Conservation (phyloP, 805 yeast species). For the Candida xyloterini region DNA sequence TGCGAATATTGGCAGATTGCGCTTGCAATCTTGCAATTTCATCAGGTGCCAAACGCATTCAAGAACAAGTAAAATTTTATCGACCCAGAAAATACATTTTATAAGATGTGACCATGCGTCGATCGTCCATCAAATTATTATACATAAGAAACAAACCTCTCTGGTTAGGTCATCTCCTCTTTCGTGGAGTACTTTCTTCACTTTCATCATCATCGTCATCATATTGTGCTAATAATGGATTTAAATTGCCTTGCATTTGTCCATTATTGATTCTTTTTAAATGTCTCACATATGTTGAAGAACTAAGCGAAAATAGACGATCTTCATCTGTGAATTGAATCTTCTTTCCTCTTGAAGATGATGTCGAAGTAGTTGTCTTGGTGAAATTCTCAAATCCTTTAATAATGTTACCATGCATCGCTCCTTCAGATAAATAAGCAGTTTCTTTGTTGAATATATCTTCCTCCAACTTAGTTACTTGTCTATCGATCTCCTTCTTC, state of each 20-base stretch:
- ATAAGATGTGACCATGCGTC: constrained; percentile 4
- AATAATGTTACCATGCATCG: constrained; percentile 72
- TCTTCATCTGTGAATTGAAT: constrained; percentile 66
- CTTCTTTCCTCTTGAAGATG: constrained; percentile 42
- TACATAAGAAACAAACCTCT: too few relatives aligned
- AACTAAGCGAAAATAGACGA: constrained; percentile 74
- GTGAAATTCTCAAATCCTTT: constrained; percentile 85
- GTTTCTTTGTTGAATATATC: constrained; percentile 75
- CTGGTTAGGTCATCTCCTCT: constrained; percentile 5
- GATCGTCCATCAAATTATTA: constrained; percentile 3
- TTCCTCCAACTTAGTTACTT: constrained; percentile 66
- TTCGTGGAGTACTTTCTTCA: constrained; percentile 21
- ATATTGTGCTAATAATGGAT: constrained; percentile 13
- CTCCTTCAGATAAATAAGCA: constrained; percentile 68
- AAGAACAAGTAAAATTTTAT: constrained; percentile 6
- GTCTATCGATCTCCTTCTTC: constrained; percentile 63
- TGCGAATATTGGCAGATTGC: constrained; percentile 69
- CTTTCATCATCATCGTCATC: constrained; percentile 24
- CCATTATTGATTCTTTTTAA: constrained; percentile 45
- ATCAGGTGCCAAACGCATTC: constrained; percentile 58
- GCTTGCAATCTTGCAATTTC: constrained; percentile 65
- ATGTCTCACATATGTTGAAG: constrained; percentile 65
- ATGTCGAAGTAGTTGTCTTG: constrained; percentile 36
- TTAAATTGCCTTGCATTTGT: constrained; percentile 16
- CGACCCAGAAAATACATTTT: constrained; percentile 5